phyloP scores from a whole-genome alignment of 148 eudicot genomes.

The Cornus controversa region DNA sequence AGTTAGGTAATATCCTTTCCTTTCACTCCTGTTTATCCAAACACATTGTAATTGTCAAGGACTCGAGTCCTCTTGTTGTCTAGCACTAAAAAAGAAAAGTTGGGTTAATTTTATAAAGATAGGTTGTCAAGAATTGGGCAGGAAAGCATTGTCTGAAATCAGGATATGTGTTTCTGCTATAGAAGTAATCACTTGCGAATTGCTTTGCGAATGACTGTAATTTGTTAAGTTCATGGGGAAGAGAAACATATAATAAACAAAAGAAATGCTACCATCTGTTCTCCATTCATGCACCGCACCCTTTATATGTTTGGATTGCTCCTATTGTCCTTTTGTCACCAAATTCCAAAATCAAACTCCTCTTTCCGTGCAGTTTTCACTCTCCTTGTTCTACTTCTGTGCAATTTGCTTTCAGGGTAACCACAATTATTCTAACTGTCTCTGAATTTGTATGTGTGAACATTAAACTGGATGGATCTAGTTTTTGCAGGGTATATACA shows the following conservation, averaged over 20 bases:
- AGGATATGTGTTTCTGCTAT: neutral
- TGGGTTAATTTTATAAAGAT: neutral
- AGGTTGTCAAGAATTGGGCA: neutral
- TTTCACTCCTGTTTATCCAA: neutral
- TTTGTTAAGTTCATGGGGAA: neutral
- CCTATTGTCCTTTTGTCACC: neutral
- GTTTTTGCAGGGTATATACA: too few relatives aligned
- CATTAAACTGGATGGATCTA: too few relatives aligned
- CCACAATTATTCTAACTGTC: neutral
- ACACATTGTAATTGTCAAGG: neutral
- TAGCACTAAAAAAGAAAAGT: neutral
- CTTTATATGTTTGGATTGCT: neutral
- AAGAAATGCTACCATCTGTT: neutral
- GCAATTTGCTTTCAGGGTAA: neutral
- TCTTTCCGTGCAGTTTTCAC: neutral
- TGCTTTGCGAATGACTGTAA: neutral
- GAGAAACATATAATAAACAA: too few relatives aligned
- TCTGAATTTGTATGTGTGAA: neutral
- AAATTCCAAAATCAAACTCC: neutral
- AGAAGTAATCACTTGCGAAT: too few relatives aligned
- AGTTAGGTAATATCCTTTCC: neutral
- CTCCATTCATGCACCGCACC: neutral
- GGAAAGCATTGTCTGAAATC: neutral
- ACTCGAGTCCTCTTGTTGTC: neutral
- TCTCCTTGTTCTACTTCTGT: neutral